phyloP scores from a whole-genome alignment of 2,329 filamentous ascomycete species.

The Penicillium aurantiogriseum region DNA sequence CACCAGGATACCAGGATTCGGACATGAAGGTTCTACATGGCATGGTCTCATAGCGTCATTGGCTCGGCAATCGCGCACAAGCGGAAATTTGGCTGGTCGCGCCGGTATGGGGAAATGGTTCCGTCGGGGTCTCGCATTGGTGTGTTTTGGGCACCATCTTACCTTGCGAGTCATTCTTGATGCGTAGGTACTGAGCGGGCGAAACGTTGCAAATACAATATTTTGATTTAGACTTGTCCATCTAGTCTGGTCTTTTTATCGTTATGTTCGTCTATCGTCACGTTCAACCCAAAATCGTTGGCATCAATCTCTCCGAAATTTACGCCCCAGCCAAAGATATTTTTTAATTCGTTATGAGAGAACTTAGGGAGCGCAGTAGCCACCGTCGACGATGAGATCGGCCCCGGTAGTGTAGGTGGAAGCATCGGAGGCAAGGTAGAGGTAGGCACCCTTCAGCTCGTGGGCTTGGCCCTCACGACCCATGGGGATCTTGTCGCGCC shows the following conservation, averaged over 20 bases:
- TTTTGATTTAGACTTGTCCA: neutral
- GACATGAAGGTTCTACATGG: neutral
- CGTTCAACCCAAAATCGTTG: neutral
- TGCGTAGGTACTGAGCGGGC: neutral
- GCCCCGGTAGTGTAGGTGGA: slow-evolving; percentile 77
- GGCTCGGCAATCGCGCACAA: slow-evolving; percentile 2
- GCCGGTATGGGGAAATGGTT: neutral
- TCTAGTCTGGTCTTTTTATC: neutral
- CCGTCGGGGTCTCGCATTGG: neutral
- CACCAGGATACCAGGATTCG: neutral
- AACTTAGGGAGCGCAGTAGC: slow-evolving; percentile 51
- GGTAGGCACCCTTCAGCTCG: slow-evolving; percentile 79
- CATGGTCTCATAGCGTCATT: neutral
- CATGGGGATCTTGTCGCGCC: slow-evolving; percentile 79
- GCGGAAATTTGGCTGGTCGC: neutral
- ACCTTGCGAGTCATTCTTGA: neutral
- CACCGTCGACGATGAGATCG: slow-evolving; percentile 73
- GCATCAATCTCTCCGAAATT: neutral
- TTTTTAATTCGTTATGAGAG: neutral
- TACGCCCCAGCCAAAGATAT: neutral
- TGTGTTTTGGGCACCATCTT: neutral
- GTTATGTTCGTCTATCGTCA: slow-evolving; percentile 9
- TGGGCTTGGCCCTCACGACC: slow-evolving; percentile 68
- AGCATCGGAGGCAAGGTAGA: slow-evolving; percentile 79
- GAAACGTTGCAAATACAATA: neutral